Evolutionary conservation across 768 basidiomycete species (phyloP).

Genomic region (Chiua virens): DNA sequence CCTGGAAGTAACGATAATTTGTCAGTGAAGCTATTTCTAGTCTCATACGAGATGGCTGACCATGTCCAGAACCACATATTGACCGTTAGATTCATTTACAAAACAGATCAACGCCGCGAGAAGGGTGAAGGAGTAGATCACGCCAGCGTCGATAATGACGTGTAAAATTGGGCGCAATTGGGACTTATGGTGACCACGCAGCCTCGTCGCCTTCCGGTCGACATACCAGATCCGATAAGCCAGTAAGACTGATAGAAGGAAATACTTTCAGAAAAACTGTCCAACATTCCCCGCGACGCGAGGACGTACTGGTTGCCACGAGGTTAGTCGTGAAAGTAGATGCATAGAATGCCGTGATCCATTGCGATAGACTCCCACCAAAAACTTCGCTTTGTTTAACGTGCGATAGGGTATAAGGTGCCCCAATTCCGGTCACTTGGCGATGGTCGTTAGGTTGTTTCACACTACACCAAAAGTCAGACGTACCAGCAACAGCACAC

Average conservation of each 20-base stretch:
- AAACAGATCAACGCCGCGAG: constrained; percentile 1
- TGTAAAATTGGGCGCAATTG: neutral
- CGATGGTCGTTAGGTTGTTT: neutral
- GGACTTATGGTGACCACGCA: neutral
- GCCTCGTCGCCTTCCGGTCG: neutral
- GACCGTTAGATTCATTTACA: neutral
- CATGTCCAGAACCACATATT: constrained; percentile 12
- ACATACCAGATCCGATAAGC: constrained; percentile 9
- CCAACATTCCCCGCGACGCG: neutral
- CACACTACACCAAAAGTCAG: neutral
- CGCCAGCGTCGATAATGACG: constrained; percentile 6
- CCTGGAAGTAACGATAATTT: neutral
- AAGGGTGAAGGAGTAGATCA: constrained; percentile 8
- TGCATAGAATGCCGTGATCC: constrained; percentile 9
- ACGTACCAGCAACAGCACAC: constrained; percentile 22
- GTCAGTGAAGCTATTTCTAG: neutral
- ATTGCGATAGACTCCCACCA: neutral
- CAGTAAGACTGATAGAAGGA: neutral
- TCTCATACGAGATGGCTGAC: neutral
- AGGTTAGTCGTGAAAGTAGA: constrained; percentile 5
- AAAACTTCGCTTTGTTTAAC: neutral
- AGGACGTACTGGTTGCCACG: constrained; percentile 7
- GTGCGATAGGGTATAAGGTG: no score
- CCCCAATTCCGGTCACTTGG: constrained; percentile 8
- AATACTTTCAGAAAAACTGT: neutral